Evolutionary conservation across 805 yeast genomes (phyloP).

Genomic region (Candida ovalis): DNA sequence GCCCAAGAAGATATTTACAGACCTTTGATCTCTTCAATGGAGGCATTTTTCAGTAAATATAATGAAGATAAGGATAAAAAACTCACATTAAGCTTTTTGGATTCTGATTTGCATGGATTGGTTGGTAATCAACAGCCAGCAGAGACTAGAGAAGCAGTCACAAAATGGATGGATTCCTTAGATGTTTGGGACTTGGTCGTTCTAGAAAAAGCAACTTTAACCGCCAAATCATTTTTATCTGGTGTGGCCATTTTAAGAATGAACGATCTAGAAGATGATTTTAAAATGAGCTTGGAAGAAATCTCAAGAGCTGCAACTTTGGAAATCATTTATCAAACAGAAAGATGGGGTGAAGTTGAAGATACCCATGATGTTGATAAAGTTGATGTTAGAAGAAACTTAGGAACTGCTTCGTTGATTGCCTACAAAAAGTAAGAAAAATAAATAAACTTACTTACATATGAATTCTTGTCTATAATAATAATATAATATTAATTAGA

Average conservation of each 20-base stretch:
- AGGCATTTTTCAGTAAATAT: conserved; percentile 47
- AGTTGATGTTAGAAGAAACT: conserved; percentile 79
- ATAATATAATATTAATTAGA: background rate
- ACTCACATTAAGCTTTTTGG: conserved; percentile 54
- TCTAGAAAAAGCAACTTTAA: conserved; percentile 82
- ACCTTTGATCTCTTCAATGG: conserved; percentile 70
- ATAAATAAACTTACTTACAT: background rate
- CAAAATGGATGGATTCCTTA: conserved; percentile 58
- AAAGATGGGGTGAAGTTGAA: conserved; percentile 97
- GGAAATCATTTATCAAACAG: conserved; percentile 82
- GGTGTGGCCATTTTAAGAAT: conserved; percentile 67
- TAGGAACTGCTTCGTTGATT: conserved; percentile 72
- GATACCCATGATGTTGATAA: conserved; percentile 98
- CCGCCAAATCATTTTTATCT: conserved; percentile 81
- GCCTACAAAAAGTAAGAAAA: conserved; percentile 29
- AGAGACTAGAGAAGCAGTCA: conserved; percentile 58
- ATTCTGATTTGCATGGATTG: conserved; percentile 77
- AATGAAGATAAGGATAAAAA: conserved; percentile 25
- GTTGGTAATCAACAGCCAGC: conserved; percentile 72
- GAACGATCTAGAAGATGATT: conserved; percentile 22
- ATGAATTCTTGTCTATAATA: background rate
- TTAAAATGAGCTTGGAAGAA: conserved; percentile 53
- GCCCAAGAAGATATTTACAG: conserved; percentile 77
- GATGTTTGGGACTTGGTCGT: conserved; percentile 80
- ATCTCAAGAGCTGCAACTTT: conserved; percentile 73